phyloP scores from a whole-genome alignment of 225 moss, liverwort and hornwort genomes.

The Sphagnum tenellum region DNA sequence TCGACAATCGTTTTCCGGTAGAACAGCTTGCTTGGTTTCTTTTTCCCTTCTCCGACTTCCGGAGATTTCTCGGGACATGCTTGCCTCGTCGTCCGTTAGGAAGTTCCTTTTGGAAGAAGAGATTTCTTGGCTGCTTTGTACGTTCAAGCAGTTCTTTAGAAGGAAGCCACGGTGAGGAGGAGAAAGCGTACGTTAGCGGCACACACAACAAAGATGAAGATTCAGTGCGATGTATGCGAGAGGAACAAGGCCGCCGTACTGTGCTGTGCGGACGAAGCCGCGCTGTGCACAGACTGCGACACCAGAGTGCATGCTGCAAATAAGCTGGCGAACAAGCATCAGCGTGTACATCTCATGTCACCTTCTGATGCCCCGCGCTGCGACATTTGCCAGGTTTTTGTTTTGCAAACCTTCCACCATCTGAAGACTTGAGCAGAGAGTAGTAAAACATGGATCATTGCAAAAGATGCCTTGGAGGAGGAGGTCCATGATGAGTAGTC shows the following conservation, averaged over 20 bases:
- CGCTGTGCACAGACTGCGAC: constrained; percentile 5
- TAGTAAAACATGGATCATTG: background rate
- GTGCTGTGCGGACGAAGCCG: constrained; percentile 5
- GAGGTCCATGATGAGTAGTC: background rate
- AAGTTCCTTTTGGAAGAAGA: too few relatives aligned
- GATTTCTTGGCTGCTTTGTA: too few relatives aligned
- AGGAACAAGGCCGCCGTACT: constrained; percentile 5
- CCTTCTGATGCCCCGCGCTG: background rate
- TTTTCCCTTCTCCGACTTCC: too few relatives aligned
- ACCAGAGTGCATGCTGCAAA: constrained; percentile 3
- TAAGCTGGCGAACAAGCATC: constrained; percentile 5
- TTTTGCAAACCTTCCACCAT: background rate
- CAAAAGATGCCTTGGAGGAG: background rate
- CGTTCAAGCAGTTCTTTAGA: too few relatives aligned
- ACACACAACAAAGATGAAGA: constrained; percentile 1
- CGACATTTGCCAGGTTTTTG: constrained; percentile 6
- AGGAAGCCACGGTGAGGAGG: too few relatives aligned
- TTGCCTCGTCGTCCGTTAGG: too few relatives aligned
- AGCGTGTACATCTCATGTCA: constrained; percentile 1
- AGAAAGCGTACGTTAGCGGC: too few relatives aligned
- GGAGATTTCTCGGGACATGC: too few relatives aligned
- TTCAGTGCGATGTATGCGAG: constrained; percentile 9
- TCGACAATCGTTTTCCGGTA: too few relatives aligned
- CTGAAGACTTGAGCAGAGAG: background rate
- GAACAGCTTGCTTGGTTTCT: too few relatives aligned